A percentile compares a stretch with the other conserved stretches of the same genome.
Evolutionary conservation across 208 protist species (phyloP).

Genomic region (Histomonas meleagridis): DNA sequence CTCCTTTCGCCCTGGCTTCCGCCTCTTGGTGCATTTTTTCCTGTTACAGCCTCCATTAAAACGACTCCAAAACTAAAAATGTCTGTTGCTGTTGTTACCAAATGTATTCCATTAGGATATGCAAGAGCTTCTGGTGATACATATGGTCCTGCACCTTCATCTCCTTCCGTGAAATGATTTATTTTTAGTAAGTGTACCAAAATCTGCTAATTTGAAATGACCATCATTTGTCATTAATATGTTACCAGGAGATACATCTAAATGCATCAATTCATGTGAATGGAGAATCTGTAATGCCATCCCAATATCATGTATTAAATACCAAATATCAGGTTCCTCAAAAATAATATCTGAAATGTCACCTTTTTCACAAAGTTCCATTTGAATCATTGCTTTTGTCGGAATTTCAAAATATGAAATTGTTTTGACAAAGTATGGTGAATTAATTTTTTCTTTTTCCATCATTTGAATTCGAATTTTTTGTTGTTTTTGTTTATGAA

Average conservation of each 20-base stretch:
- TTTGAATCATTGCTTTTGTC: background rate
- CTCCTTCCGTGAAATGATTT: background rate
- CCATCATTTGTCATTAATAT: background rate
- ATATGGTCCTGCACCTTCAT: background rate
- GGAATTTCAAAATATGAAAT: background rate
- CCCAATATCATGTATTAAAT: background rate
- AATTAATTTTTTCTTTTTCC: too few relatives aligned
- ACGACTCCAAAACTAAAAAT: conserved; percentile 30
- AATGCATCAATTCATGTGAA: background rate
- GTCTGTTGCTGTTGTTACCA: background rate
- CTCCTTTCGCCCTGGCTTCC: background rate
- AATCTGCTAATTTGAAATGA: background rate
- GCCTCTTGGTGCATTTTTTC: background rate
- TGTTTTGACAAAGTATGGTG: conserved; percentile 5
- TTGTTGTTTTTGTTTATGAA: too few relatives aligned
- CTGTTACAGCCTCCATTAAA: background rate
- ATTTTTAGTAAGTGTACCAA: background rate
- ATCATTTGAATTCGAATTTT: too few relatives aligned
- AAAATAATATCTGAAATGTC: background rate
- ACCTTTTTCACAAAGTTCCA: background rate
- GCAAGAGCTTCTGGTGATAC: background rate
- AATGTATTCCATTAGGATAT: background rate
- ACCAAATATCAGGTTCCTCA: background rate
- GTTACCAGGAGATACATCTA: background rate
- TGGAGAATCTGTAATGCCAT: background rate